Evolutionary conservation across 2,329 filamentous ascomycete species (phyloP).

Genomic region (Chaetomium strumarium): DNA sequence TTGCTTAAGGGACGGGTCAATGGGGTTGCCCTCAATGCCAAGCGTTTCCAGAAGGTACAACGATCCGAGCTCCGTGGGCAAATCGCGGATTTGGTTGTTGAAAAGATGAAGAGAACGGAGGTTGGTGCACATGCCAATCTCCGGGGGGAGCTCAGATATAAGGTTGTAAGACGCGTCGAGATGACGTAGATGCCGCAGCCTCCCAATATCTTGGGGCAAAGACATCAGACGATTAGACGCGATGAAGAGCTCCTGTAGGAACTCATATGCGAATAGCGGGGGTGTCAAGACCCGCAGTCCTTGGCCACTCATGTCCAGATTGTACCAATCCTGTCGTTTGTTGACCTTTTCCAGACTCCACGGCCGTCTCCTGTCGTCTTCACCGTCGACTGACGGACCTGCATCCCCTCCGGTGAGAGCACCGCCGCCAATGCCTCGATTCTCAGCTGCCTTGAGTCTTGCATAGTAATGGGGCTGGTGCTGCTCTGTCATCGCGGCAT

Average conservation of each 20-base stretch:
- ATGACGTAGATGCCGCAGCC: slow-evolving; percentile 71
- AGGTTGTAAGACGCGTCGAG: slow-evolving; percentile 89
- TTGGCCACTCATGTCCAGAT: slow-evolving; percentile 93
- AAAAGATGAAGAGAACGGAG: slow-evolving; percentile 81
- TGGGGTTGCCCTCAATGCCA: slow-evolving; percentile 85
- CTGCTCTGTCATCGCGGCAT: slow-evolving; percentile 63
- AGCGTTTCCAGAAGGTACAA: slow-evolving; percentile 83
- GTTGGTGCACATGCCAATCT: slow-evolving; percentile 95
- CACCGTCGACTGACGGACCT: slow-evolving; percentile 46
- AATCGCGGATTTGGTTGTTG: slow-evolving; percentile 76
- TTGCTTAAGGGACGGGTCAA: slow-evolving; percentile 69
- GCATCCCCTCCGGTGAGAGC: slow-evolving; percentile 44
- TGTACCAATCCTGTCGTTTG: slow-evolving; percentile 80
- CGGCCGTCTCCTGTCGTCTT: slow-evolving; percentile 54
- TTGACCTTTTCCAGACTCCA: slow-evolving; percentile 61
- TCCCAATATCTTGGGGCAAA: slow-evolving; percentile 76
- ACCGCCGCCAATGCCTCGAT: slow-evolving; percentile 57
- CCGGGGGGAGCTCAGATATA: slow-evolving; percentile 72
- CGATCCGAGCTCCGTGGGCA: slow-evolving; percentile 84
- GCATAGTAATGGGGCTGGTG: slow-evolving; percentile 67
- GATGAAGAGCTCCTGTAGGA: slow-evolving; percentile 87
- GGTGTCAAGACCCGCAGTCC: slow-evolving; percentile 76
- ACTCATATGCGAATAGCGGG: slow-evolving; percentile 79
- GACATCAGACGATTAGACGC: slow-evolving; percentile 83
- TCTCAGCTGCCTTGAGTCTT: slow-evolving; percentile 62